Evolutionary conservation across 805 yeast species (phyloP).

Genomic region (Wickerhamomyces sydowiorum): DNA sequence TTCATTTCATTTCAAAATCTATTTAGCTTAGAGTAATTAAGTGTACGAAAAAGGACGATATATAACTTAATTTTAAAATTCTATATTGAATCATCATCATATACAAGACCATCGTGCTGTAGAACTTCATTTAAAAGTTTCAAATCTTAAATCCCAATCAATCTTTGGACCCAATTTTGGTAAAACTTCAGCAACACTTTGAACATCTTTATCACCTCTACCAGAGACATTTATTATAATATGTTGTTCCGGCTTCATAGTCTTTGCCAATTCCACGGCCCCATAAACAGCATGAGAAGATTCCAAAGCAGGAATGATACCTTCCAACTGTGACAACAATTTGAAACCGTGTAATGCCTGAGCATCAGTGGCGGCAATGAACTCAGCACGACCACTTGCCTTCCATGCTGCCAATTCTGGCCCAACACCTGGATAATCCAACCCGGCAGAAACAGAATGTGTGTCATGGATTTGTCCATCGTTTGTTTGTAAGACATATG

Average conservation of each 20-base stretch:
- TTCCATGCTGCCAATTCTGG: slow-evolving; percentile 97
- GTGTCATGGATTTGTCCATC: slow-evolving; percentile 98
- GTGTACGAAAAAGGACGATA: background rate
- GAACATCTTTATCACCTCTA: slow-evolving; percentile 99
- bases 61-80: too few relatives aligned
- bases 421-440: slow-evolving; percentile 99
- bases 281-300: slow-evolving; percentile 95
- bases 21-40: too few relatives aligned
- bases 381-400: slow-evolving; percentile 85
- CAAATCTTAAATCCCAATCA: slow-evolving; percentile 95
- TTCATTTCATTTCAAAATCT: background rate
- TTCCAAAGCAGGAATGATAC: slow-evolving; percentile 97
- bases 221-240: slow-evolving; percentile 90
- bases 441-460: slow-evolving; percentile 96
- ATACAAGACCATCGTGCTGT: background rate
- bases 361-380: slow-evolving; percentile 92
- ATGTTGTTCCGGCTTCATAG: slow-evolving; percentile 71
- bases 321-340: slow-evolving; percentile 85
- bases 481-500: slow-evolving; percentile 81
- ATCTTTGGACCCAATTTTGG: slow-evolving; percentile 87
- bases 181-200: slow-evolving; percentile 90
- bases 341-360: slow-evolving; percentile 90
- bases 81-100: too few relatives aligned
- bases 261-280: slow-evolving; percentile 83
- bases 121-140: slow-evolving; percentile 24